Conservation (phyloP, 768 basidiomycete genomes). For the Candolleomyces eurysporus region DNA sequence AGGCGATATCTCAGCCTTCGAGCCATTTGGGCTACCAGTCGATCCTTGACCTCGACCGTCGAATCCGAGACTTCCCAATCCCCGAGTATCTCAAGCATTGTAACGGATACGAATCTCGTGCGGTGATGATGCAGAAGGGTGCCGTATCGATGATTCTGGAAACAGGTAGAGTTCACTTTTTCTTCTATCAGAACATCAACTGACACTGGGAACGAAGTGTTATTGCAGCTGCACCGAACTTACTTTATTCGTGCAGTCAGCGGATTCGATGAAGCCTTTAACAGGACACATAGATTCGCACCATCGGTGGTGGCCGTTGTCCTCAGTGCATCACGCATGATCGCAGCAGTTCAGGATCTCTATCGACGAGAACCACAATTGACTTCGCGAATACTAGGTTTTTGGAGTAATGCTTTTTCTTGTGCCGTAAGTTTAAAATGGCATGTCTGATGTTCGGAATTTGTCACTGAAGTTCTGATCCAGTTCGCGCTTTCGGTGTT, state of each 20-base stretch:
- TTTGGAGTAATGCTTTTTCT: constrained; percentile 55
- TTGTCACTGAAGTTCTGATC: not conserved
- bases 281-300: constrained; percentile 61
- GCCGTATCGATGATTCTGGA: constrained; percentile 58
- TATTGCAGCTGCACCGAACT: constrained; percentile 60
- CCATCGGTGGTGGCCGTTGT: constrained; percentile 71
- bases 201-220: constrained; percentile 1
- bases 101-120: constrained; percentile 33
- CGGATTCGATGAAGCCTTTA: constrained; percentile 55
- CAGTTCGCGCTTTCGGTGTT: constrained; percentile 52
- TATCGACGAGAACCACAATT: constrained; percentile 59
- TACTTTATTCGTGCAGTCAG: constrained; percentile 66
- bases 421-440: constrained; percentile 39
- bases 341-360: constrained; percentile 56
- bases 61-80: constrained; percentile 60
- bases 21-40: constrained; percentile 39
- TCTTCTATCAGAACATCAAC: not conserved
- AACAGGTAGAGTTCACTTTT: constrained; percentile 42
- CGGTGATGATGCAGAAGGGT: constrained; percentile 58
- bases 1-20: constrained; percentile 53
- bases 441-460: not conserved
- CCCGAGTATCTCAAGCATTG: constrained; percentile 46
- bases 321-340: constrained; percentile 60
- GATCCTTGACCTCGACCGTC: constrained; percentile 55
- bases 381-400: constrained; percentile 50